Evolutionary conservation across 345 rosid genomes (phyloP), one percentile per base, ranked within the genome.

Genomic region (Barbarea vulgaris): DNA sequence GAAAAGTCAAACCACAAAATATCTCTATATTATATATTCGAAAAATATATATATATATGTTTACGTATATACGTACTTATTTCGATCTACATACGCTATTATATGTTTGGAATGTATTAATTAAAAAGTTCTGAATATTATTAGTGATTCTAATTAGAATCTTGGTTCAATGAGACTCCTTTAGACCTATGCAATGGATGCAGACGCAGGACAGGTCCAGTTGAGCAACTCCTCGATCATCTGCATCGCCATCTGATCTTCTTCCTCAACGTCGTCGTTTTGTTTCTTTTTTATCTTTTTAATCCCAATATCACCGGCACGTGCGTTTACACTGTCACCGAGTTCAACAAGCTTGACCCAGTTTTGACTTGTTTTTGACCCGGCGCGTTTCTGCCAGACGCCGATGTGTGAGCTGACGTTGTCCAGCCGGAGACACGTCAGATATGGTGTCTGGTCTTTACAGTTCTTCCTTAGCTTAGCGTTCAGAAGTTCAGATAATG

Each of bases 341-440:
- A 90, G 86, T 81, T 88, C 91, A 15, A 90, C 83, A 61, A 77
- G 81, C 91, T 83, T 87, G 56, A 90, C 93, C 96, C 96, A 90
- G 48, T 75, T 84, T 0, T 84, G 83, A 54, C 69, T 78, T 5
- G 93, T 69, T 30, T 80, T 75, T 0, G 86, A 59, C 10, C 96
- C 96, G 15, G 90, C 88, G 1, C 90, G 75, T 63, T 87, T 88
- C 39, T 88, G 93, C 96, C 96, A 90, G 5, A 90, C 91, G 0
- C 90, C 96, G 13, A 90, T 88, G 57, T 88, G 89, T 6, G 89
- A 84, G 64, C 84, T 88, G 52, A 83, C 84, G 8, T 77, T 87
- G 77, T 90, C 96, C 0, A 90, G 89, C 73, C 93, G 85, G 15
- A 90, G 81, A 72, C 93, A 90, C 36, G 93, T 90, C 12, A 88